These are phyloP conservation scores for Malassezia obtusa DNA, from an alignment of 1,284 basidiomycete genomes.

Conservation along the genomic window DNA sequence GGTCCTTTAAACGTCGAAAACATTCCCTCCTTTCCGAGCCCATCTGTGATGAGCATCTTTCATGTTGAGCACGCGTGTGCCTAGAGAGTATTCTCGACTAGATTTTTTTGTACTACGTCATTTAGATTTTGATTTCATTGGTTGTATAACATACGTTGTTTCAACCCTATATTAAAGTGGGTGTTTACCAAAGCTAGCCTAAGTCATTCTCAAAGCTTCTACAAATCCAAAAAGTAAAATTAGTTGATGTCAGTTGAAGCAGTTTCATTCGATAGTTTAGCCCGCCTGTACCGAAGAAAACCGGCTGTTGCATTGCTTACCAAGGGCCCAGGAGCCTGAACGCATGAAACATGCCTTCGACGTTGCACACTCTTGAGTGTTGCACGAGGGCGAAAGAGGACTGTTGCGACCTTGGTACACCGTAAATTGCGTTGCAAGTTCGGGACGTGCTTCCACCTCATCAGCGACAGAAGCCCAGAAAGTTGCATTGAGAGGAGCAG, in stretches of 20 bases:
- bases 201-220: too few species aligned
- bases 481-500: slow-evolving; percentile 67
- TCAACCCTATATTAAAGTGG: too few species aligned
- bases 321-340: slow-evolving; percentile 57
- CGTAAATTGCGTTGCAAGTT: slow-evolving; percentile 61
- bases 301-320: slow-evolving; percentile 50
- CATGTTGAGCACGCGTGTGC: background rate
- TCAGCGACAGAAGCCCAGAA: slow-evolving; percentile 74
- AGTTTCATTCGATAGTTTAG: too few species aligned
- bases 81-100: too few species aligned
- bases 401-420: slow-evolving; percentile 64
- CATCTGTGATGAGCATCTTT: background rate
- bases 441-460: slow-evolving; percentile 57
- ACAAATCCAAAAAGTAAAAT: too few species aligned
- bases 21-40: background rate
- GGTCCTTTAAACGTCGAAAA: background rate
- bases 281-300: slow-evolving; percentile 49
- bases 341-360: slow-evolving; percentile 72
- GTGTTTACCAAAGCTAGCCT: too few species aligned
- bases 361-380: slow-evolving; percentile 53
- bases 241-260: too few species aligned
- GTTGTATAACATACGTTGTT: too few species aligned
- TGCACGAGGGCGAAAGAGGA: slow-evolving; percentile 54
- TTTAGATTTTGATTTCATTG: too few species aligned
- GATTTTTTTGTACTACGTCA: too few species aligned